phyloP scores from a whole-genome alignment of 345 rosid species.

The Noccaea bulbosa region DNA sequence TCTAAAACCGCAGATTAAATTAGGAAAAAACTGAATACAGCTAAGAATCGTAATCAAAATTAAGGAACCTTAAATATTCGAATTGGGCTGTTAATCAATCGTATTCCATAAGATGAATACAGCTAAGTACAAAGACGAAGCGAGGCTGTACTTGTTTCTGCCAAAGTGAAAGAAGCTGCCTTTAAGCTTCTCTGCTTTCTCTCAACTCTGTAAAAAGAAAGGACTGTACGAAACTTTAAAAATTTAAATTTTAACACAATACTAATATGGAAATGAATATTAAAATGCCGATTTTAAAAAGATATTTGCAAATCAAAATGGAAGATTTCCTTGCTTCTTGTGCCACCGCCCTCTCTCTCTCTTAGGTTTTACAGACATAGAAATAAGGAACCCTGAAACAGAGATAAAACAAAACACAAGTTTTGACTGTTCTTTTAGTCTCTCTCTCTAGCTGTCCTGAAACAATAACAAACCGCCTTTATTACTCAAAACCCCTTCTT shows the following conservation, averaged over 20 bases:
- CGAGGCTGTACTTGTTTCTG: slow-evolving; percentile 33
- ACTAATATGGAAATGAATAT: background rate
- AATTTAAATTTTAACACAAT: background rate
- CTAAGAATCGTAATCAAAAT: slow-evolving; percentile 14
- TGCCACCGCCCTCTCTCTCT: slow-evolving; percentile 45
- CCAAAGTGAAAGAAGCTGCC: slow-evolving; percentile 38
- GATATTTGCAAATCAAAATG: slow-evolving; percentile 36
- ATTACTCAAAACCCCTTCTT: slow-evolving; percentile 38
- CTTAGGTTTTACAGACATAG: slow-evolving; percentile 26
- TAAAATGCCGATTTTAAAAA: slow-evolving; percentile 16
- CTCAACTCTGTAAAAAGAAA: slow-evolving; percentile 17
- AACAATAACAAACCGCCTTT: slow-evolving; percentile 49
- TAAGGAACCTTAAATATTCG: slow-evolving; percentile 32
- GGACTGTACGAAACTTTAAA: background rate
- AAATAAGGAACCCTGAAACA: slow-evolving; percentile 42
- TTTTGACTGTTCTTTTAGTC: slow-evolving; percentile 40
- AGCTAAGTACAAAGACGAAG: slow-evolving; percentile 37
- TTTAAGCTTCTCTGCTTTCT: slow-evolving; percentile 35
- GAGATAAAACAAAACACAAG: slow-evolving; percentile 47
- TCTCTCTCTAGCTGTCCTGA: slow-evolving; percentile 33
- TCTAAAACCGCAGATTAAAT: slow-evolving; percentile 27
- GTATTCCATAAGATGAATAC: slow-evolving; percentile 36
- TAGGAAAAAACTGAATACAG: slow-evolving; percentile 13
- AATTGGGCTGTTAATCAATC: slow-evolving; percentile 23
- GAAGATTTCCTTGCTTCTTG: slow-evolving; percentile 43